These are phyloP conservation scores for Stygiomarasmius scandens DNA, from an alignment of 1,284 basidiomycete species.

Conservation along the genomic window DNA sequence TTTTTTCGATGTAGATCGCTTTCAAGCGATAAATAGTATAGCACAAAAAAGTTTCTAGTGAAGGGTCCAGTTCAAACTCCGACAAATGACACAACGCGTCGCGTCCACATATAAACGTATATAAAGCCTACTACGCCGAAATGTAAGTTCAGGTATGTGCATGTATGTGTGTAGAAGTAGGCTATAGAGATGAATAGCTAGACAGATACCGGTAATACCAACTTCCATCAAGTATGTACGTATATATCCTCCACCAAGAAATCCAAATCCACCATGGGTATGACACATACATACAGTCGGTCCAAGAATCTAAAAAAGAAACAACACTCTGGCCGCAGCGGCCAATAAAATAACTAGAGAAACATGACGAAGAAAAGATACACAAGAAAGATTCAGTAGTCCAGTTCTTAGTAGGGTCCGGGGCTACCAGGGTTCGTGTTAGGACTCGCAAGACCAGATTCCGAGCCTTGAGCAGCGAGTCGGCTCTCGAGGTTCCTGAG, in stretches of 20 bases:
- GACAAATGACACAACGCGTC: too few relatives aligned
- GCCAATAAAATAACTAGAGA: not conserved
- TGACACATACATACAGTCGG: not conserved
- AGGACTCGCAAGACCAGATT: slow-evolving; percentile 3
- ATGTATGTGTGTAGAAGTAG: too few relatives aligned
- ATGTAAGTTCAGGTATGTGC: too few relatives aligned
- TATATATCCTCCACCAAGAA: not conserved
- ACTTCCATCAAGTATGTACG: not conserved
- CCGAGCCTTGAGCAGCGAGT: slow-evolving; percentile 63
- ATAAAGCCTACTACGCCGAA: too few relatives aligned
- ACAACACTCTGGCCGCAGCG: not conserved
- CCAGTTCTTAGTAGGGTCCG: not conserved
- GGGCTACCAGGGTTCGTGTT: not conserved
- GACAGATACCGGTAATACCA: not conserved
- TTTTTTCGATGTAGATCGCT: not conserved
- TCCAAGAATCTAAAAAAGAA: not conserved
- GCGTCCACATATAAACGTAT: too few relatives aligned
- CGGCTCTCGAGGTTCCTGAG: slow-evolving; percentile 82
- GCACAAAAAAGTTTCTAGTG: too few relatives aligned
- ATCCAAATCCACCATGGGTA: too few relatives aligned
- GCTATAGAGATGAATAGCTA: too few relatives aligned
- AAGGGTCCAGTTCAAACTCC: too few relatives aligned
- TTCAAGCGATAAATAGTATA: not conserved
- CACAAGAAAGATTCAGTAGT: too few relatives aligned
- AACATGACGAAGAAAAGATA: not conserved